Conservation (phyloP, 768 basidiomycete genomes). For the Suillus weaverae region DNA sequence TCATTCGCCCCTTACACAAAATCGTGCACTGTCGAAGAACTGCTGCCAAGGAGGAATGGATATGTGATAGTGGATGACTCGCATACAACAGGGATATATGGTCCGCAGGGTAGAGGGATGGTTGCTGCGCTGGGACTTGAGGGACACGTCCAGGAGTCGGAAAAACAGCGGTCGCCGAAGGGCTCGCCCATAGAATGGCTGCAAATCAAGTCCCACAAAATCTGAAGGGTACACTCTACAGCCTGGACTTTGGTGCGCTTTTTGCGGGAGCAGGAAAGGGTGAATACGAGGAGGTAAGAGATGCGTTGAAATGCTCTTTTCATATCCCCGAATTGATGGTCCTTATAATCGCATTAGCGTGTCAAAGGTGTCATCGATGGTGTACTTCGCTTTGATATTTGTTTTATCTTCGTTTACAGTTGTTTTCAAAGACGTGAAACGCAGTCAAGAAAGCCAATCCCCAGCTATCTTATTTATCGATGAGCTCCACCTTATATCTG, state of each 20-base stretch:
- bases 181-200: slow-evolving; percentile 10
- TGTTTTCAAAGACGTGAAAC: slow-evolving; percentile 30
- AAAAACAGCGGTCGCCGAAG: slow-evolving; percentile 12
- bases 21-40: slow-evolving; percentile 64
- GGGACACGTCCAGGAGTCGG: slow-evolving; percentile 46
- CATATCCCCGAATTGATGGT: background rate
- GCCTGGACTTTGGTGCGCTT: slow-evolving; percentile 10
- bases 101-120: slow-evolving; percentile 71
- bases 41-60: slow-evolving; percentile 62
- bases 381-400: background rate
- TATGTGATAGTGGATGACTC: slow-evolving; percentile 90
- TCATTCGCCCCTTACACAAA: slow-evolving; percentile 70
- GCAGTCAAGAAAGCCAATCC: slow-evolving; percentile 12
- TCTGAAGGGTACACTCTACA: slow-evolving; percentile 11
- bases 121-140: slow-evolving; percentile 72
- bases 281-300: slow-evolving; percentile 13
- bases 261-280: slow-evolving; percentile 14
- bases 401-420: slow-evolving; percentile 23
- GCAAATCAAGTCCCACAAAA: slow-evolving; percentile 11
- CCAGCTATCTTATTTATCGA: slow-evolving; percentile 15
- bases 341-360: slow-evolving; percentile 4
- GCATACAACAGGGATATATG: slow-evolving; percentile 90
- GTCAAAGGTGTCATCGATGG: slow-evolving; percentile 14
- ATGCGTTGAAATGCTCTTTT: background rate
- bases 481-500: slow-evolving; percentile 12